These are phyloP conservation scores for Meira nashicola DNA, from an alignment of 1,284 basidiomycete genomes.

Conservation along the genomic window DNA sequence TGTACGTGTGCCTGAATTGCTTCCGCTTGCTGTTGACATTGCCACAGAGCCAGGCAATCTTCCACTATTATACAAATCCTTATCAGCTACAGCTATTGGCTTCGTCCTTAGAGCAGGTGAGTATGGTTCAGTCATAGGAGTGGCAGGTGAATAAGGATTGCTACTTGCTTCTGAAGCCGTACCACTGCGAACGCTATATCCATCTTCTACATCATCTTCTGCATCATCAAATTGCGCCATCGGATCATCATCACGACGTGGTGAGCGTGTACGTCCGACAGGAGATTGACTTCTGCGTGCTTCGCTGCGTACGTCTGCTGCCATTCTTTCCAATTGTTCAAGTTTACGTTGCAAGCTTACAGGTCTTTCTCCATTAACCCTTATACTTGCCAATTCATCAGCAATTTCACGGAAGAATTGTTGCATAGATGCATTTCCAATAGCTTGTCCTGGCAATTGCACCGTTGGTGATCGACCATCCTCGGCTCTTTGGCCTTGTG, in stretches of 20 bases:
- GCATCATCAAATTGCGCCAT: slow-evolving; percentile 59
- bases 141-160: slow-evolving; percentile 27
- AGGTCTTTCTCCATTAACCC: slow-evolving; percentile 33
- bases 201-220: slow-evolving; percentile 55
- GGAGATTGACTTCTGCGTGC: slow-evolving; percentile 11
- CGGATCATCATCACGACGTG: slow-evolving; percentile 15
- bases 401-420: slow-evolving; percentile 75
- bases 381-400: slow-evolving; percentile 68
- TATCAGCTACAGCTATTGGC: slow-evolving; percentile 26
- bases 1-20: slow-evolving; percentile 17
- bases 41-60: neutral
- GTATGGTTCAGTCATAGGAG: slow-evolving; percentile 26
- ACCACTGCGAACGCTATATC: slow-evolving; percentile 23
- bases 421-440: slow-evolving; percentile 68
- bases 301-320: neutral
- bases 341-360: slow-evolving; percentile 57
- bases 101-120: slow-evolving; percentile 32
- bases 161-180: slow-evolving; percentile 26
- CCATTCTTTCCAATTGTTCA: slow-evolving; percentile 45
- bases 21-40: neutral
- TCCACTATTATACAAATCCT: slow-evolving; percentile 14
- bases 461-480: slow-evolving; percentile 32
- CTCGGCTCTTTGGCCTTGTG: slow-evolving; percentile 23
- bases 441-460: slow-evolving; percentile 55
- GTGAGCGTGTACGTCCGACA: slow-evolving; percentile 13